Conservation (phyloP, 495 filamentous ascomycete species). For the Bacidia gigantensis region DNA sequence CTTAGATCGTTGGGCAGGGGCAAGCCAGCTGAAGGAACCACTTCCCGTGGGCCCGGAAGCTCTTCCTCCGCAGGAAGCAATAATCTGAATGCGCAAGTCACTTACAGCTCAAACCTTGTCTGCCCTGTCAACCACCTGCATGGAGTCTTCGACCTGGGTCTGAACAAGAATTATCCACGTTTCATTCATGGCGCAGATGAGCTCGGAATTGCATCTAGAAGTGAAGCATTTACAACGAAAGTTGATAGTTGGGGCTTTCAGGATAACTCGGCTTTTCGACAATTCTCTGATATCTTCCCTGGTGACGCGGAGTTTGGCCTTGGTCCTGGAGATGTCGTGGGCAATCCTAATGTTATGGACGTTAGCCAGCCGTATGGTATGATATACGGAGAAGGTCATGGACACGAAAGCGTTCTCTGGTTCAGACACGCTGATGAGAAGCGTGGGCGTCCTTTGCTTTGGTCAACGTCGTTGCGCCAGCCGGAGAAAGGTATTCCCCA, state of each 20-base stretch:
- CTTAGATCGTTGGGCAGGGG: slow-evolving; percentile 66
- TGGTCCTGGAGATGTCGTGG: slow-evolving; percentile 59
- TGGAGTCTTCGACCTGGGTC: slow-evolving; percentile 47
- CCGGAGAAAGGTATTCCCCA: slow-evolving; percentile 57
- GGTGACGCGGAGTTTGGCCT: slow-evolving; percentile 64
- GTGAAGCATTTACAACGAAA: slow-evolving; percentile 62
- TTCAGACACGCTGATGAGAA: slow-evolving; percentile 62
- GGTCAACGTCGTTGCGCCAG: slow-evolving; percentile 34
- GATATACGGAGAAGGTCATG: slow-evolving; percentile 72
- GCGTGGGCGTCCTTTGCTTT: slow-evolving; percentile 58
- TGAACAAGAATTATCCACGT: slow-evolving; percentile 54
- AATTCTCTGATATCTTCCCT: slow-evolving; percentile 62
- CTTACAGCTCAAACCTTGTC: slow-evolving; percentile 68
- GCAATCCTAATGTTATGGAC: slow-evolving; percentile 74
- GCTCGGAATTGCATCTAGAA: slow-evolving; percentile 54
- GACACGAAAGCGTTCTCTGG: slow-evolving; percentile 55
- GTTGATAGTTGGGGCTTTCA: slow-evolving; percentile 74
- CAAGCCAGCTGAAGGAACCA: slow-evolving; percentile 50
- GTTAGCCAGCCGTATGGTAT: slow-evolving; percentile 74
- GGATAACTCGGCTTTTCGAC: slow-evolving; percentile 56
- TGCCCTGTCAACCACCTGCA: slow-evolving; percentile 64
- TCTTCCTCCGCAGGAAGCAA: slow-evolving; percentile 34
- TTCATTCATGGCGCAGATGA: slow-evolving; percentile 74
- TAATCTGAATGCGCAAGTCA: slow-evolving; percentile 48
- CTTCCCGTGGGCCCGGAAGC: slow-evolving; percentile 33